Evolutionary conservation across 2,329 filamentous ascomycete species (phyloP), one percentile per base, ranked within the genome.

Genomic region (Penicillium nordicum): DNA sequence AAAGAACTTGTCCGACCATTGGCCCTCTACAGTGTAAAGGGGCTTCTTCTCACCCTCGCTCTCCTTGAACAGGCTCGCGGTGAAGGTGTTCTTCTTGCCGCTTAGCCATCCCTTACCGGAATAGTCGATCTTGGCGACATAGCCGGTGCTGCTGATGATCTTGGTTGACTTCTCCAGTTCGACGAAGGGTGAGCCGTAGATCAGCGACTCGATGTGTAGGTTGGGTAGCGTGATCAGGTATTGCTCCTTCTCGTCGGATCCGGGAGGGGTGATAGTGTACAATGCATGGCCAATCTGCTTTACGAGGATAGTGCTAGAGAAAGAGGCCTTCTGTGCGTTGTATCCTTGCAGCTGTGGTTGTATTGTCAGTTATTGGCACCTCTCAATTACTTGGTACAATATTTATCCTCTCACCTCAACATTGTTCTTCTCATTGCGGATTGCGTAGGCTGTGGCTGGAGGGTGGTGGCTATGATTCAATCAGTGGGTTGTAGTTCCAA

Each of bases 261-360:
- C 88, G 23, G 72, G 78, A 40, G 67, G 69, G 43, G 72, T 77
- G 57, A 97, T 78, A 48, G 90, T 89, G 61, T 93, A 82, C 34
- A 95, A 79, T 40, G 92, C 92, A 70, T 97, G 92, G 36, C 93
- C 93, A 65, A 95, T 88, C 78, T 96, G 91, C 81, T 95, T 96
- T 70, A 99, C 88, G 69, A 93, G 89, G 74, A 97, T 97, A 43
- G 93, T 96, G 65, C 88, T 88, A 60, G 89, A 90, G 76, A 99
- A 97, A 16, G 91, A 95, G 4, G 93, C 92, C 75, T 96, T 97
- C 72, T 97, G 94, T 16, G 90, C 93, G 69, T 97, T 97, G 79
- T 96, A 97, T 51, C 93, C 93, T 78, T 86, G 80, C 23, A 88
- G 73, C 66, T 79, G 64, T 21, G 34, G 25, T 29, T 12, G 42